Conservation (phyloP, 2,329 filamentous ascomycete species). For the Penicillium crustosum region DNA sequence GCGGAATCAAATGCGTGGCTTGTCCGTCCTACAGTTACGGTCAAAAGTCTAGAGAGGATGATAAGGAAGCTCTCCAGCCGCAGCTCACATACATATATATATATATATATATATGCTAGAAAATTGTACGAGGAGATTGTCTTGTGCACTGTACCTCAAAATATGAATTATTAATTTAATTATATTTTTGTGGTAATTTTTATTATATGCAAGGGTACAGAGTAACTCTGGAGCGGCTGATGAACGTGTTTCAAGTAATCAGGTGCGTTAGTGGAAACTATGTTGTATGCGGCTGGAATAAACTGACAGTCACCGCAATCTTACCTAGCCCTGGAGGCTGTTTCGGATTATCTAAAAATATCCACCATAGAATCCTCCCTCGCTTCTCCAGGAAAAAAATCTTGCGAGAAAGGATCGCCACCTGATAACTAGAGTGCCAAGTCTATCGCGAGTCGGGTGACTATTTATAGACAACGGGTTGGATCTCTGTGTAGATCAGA, state of each 20-base stretch:
- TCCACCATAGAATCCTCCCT: background rate
- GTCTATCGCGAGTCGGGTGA: background rate
- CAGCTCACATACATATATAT: background rate
- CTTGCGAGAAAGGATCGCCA: background rate
- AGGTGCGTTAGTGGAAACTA: background rate
- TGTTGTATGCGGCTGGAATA: background rate
- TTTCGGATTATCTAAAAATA: constrained; percentile 2
- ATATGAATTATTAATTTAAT: background rate
- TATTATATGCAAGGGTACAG: background rate
- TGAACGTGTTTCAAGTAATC: background rate
- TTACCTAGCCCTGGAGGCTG: background rate
- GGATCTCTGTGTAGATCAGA: background rate
- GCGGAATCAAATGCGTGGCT: background rate
- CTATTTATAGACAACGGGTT: constrained; percentile 1
- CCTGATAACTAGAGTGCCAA: background rate
- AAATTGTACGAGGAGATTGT: too few relatives aligned
- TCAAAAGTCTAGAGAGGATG: background rate
- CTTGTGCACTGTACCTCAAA: background rate
- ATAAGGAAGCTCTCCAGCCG: background rate
- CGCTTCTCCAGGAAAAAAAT: background rate
- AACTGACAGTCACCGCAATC: background rate
- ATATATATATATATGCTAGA: background rate
- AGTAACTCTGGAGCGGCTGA: background rate
- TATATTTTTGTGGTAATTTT: background rate
- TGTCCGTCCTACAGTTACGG: background rate